These are phyloP conservation scores for Podila clonocystis DNA, from an alignment of 192 early-diverging fungal genomes.

Conservation along the genomic window DNA sequence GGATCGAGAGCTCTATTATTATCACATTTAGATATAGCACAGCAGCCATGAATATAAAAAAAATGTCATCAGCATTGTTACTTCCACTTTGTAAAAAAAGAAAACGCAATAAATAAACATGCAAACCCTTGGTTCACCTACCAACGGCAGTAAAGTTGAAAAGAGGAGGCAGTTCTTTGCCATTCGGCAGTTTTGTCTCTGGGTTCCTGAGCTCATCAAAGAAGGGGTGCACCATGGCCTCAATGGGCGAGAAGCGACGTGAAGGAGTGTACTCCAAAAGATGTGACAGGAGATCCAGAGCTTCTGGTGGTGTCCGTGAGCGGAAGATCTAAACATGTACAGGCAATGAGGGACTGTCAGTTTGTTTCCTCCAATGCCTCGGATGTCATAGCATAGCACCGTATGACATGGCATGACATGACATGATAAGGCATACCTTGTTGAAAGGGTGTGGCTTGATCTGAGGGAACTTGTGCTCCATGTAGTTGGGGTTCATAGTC, in stretches of 20 bases:
- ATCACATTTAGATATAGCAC: slow-evolving; percentile 4
- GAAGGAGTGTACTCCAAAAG: slow-evolving; percentile 94
- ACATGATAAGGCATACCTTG: slow-evolving; percentile 55
- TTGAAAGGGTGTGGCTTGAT: slow-evolving; percentile 94
- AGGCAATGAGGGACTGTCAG: background rate
- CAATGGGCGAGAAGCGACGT: slow-evolving; percentile 84
- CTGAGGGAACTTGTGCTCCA: slow-evolving; percentile 98
- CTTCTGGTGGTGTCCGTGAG: slow-evolving; percentile 83
- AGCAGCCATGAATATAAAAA: background rate
- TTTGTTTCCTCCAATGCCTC: background rate
- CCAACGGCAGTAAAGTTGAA: slow-evolving; percentile 91
- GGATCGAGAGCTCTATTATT: slow-evolving; percentile 83
- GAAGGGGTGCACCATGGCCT: slow-evolving; percentile 94
- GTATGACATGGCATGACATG: background rate
- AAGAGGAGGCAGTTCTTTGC: slow-evolving; percentile 83
- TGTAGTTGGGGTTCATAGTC: slow-evolving; percentile 98
- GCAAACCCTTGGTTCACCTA: slow-evolving; percentile 25
- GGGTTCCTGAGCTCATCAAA: slow-evolving; percentile 97
- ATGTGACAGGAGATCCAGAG: slow-evolving; percentile 85
- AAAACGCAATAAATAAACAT: background rate
- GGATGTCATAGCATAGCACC: background rate
- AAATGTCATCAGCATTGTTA: background rate
- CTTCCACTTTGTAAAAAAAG: background rate
- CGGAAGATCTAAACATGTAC: slow-evolving; percentile 72
- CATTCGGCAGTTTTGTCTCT: slow-evolving; percentile 85